phyloP scores from a whole-genome alignment of 768 basidiomycete species.

The Paxillus ammoniavirescens region DNA sequence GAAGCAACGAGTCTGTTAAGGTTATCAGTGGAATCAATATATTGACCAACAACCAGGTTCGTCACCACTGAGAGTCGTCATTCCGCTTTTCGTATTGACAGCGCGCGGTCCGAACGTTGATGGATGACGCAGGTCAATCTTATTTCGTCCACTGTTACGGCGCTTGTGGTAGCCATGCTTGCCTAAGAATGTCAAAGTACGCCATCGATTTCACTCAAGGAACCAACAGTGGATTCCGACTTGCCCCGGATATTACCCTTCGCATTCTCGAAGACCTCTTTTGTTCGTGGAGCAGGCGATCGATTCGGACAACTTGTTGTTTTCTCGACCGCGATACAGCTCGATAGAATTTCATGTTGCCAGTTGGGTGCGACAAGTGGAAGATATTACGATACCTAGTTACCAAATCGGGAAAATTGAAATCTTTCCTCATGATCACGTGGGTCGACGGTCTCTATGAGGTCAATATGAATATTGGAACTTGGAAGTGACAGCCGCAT shows the following conservation, averaged over 20 bases:
- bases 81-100: not conserved
- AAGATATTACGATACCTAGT: conserved; percentile 6
- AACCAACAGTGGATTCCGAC: not conserved
- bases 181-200: conserved; percentile 21
- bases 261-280: not conserved
- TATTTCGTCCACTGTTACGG: conserved; percentile 40
- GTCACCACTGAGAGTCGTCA: conserved; percentile 6
- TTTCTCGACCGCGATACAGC: not conserved
- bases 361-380: not conserved
- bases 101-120: not conserved
- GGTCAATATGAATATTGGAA: conserved; percentile 1
- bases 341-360: not conserved
- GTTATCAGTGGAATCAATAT: conserved; percentile 63
- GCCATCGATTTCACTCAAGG: not conserved
- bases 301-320: not conserved
- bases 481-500: not conserved
- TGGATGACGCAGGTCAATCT: conserved; percentile 39
- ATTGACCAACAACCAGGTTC: conserved; percentile 83
- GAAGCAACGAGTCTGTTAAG: conserved; percentile 47
- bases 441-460: conserved; percentile 8
- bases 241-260: not conserved
- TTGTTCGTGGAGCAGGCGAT: not conserved
- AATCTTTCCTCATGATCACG: conserved; percentile 15
- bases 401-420: conserved; percentile 22
- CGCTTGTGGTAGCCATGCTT: conserved; percentile 33